A percentile compares a stretch with the other conserved stretches of the same genome.
These are phyloP conservation scores for Thraustotheca clavata DNA, from an alignment of 352 stramenopile genomes.

Conservation along the genomic window DNA sequence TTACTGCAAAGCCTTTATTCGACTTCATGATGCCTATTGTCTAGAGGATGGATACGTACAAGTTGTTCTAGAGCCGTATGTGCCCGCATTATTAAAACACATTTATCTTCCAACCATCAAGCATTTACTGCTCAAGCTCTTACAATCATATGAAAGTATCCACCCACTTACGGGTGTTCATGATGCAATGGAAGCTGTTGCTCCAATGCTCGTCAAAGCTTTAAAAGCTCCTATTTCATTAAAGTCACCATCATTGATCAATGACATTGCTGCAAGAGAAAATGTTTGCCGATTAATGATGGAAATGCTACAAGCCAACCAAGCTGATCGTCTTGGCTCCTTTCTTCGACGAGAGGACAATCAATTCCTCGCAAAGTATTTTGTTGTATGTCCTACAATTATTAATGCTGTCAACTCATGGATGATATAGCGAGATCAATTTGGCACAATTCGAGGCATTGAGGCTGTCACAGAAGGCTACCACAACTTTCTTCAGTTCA, in stretches of 20 bases:
- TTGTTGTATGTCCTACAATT: constrained; percentile 31
- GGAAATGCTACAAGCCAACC: constrained; percentile 82
- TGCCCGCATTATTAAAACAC: constrained; percentile 69
- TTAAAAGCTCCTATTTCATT: constrained; percentile 25
- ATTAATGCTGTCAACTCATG: background rate
- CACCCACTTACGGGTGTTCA: constrained; percentile 81
- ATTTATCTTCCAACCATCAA: constrained; percentile 86
- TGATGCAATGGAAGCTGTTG: constrained; percentile 79
- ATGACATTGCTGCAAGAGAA: constrained; percentile 25
- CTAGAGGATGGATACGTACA: constrained; percentile 78
- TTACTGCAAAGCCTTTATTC: constrained; percentile 81
- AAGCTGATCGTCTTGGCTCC: constrained; percentile 70
- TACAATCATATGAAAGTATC: constrained; percentile 84
- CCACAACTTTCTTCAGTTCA: constrained; percentile 86
- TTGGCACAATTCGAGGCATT: constrained; percentile 80
- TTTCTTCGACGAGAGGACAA: constrained; percentile 74
- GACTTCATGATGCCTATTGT: constrained; percentile 78
- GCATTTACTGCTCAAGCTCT: constrained; percentile 77
- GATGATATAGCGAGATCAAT: constrained; percentile 49
- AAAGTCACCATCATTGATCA: background rate
- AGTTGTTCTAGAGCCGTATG: constrained; percentile 70
- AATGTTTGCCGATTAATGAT: constrained; percentile 72
- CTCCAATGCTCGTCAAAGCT: constrained; percentile 42
- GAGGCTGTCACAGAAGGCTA: constrained; percentile 85
- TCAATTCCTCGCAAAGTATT: constrained; percentile 83